These are phyloP conservation scores for Pseudogymnoascus sp. DNA, from an alignment of 2,329 filamentous ascomycete species.

Conservation along the genomic window DNA sequence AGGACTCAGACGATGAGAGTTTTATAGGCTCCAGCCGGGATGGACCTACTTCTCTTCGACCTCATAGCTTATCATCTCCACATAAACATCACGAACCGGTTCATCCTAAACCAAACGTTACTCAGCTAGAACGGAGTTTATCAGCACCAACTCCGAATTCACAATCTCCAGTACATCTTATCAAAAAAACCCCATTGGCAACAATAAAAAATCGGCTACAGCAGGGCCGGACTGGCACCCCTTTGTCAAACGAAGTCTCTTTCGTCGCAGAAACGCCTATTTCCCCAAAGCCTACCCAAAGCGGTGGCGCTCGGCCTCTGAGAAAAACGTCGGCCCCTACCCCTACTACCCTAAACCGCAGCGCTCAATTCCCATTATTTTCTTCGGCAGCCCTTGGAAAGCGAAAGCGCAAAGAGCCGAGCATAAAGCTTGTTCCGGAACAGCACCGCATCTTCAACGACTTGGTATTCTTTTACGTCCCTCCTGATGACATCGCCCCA, in stretches of 20 bases:
- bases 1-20: conserved; percentile 22
- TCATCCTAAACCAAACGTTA: not conserved
- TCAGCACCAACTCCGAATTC: conserved; percentile 8
- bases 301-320: conserved; percentile 15
- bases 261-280: conserved; percentile 11
- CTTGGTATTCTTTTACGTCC: conserved; percentile 68
- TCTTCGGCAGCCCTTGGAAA: conserved; percentile 25
- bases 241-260: conserved; percentile 3
- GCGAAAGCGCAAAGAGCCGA: conserved; percentile 35
- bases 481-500: conserved; percentile 65
- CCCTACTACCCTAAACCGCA: conserved; percentile 16
- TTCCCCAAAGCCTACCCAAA: conserved; percentile 20
- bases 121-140: not conserved
- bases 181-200: conserved; percentile 10
- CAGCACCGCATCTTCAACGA: conserved; percentile 49
- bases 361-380: not conserved
- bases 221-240: not conserved
- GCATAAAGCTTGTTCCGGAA: conserved; percentile 40
- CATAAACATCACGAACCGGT: conserved; percentile 29
- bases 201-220: not conserved
- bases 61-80: conserved; percentile 26
- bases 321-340: conserved; percentile 16
- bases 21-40: conserved; percentile 9
- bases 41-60: conserved; percentile 26
- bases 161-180: not conserved